A percentile compares a stretch with the other conserved stretches of the same genome.
phyloP scores from a whole-genome alignment of 768 basidiomycete genomes.

The Gautieria morchelliformis region DNA sequence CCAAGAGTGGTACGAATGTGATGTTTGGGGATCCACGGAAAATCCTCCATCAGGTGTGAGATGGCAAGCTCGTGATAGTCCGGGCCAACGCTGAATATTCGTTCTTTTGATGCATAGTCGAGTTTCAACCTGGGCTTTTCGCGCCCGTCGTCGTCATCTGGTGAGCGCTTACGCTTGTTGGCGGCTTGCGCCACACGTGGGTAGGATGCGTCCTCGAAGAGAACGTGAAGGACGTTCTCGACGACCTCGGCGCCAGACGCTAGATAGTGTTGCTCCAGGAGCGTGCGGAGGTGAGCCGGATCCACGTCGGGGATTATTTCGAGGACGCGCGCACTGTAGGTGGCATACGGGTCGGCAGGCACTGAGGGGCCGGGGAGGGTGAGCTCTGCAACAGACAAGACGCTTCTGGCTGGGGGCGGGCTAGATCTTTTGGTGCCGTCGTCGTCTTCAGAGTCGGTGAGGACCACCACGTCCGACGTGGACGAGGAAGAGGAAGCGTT shows the following conservation, averaged over 20 bases:
- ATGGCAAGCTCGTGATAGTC: conserved; percentile 43
- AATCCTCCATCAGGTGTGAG: conserved; percentile 47
- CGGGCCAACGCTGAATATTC: conserved; percentile 32
- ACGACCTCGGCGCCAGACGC: conserved; percentile 30
- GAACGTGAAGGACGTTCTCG: conserved; percentile 44
- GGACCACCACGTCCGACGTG: not conserved
- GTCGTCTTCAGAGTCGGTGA: not conserved
- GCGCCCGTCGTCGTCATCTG: conserved; percentile 10
- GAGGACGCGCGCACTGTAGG: conserved; percentile 39
- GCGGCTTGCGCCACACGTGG: conserved; percentile 30
- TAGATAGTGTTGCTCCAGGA: conserved; percentile 37
- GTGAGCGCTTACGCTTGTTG: conserved; percentile 33
- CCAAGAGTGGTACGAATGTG: conserved; percentile 40
- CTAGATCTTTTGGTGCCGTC: too few relatives aligned
- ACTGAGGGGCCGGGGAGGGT: not conserved
- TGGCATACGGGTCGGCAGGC: conserved; percentile 10
- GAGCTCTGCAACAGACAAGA: not conserved
- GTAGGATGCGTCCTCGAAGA: conserved; percentile 56
- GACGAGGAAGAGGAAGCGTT: not conserved
- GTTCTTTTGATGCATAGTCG: conserved; percentile 44
- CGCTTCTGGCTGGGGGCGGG: not conserved
- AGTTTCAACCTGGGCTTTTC: conserved; percentile 31
- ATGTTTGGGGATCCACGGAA: conserved; percentile 45
- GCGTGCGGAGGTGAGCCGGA: conserved; percentile 39
- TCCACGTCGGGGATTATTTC: conserved; percentile 67